Evolutionary conservation across 306 rosid genomes (phyloP).

Genomic region (Quercus bicolor): DNA sequence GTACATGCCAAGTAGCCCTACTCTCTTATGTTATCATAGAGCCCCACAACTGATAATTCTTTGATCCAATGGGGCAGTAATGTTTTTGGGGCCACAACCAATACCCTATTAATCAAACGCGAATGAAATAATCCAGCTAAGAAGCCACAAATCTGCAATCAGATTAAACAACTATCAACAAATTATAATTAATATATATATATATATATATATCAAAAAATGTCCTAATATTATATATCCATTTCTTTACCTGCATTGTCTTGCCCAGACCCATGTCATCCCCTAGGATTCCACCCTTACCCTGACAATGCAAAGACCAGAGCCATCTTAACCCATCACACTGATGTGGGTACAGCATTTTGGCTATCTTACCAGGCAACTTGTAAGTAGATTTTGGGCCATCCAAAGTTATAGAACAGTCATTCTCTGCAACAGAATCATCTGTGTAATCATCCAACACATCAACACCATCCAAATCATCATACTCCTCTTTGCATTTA

Average conservation of each 20-base stretch:
- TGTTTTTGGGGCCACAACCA: conserved; percentile 88
- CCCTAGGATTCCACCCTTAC: conserved; percentile 93
- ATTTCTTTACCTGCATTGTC: conserved; percentile 90
- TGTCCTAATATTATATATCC: background rate
- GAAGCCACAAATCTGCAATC: conserved; percentile 78
- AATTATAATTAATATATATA: background rate
- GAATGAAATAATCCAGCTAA: conserved; percentile 82
- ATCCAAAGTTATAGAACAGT: conserved; percentile 45
- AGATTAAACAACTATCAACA: conserved; percentile 11
- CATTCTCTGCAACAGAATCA: conserved; percentile 30
- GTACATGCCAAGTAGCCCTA: conserved; percentile 39
- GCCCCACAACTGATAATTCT: conserved; percentile 81
- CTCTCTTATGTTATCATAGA: conserved; percentile 74
- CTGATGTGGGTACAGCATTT: conserved; percentile 78
- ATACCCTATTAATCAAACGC: conserved; percentile 59
- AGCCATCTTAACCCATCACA: conserved; percentile 85
- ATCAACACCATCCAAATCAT: conserved; percentile 30
- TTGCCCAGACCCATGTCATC: conserved; percentile 98
- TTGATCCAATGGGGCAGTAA: conserved; percentile 83
- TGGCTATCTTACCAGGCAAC: conserved; percentile 58
- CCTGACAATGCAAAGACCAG: conserved; percentile 82
- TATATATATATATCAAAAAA: background rate
- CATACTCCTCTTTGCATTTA: conserved; percentile 17
- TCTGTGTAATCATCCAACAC: conserved; percentile 27
- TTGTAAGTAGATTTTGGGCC: conserved; percentile 53